These are phyloP conservation scores for Sungouiozyma ichnusensis DNA, from an alignment of 805 yeast genomes.

Conservation along the genomic window DNA sequence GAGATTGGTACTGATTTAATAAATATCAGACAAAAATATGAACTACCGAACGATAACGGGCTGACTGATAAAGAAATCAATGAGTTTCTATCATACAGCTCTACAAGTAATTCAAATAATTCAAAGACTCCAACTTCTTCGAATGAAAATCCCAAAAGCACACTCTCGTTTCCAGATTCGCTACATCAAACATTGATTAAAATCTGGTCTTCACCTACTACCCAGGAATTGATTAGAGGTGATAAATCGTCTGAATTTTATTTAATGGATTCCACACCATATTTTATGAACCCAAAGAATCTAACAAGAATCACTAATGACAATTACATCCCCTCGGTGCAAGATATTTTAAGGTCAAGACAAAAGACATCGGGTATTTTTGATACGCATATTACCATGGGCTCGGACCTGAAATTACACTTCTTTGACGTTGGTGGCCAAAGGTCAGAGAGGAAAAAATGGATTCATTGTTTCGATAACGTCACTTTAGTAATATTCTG, in stretches of 20 bases:
- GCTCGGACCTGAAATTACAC: constrained; percentile 46
- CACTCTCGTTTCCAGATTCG: constrained; percentile 32
- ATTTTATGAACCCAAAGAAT: constrained; percentile 49
- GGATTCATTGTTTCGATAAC: constrained; percentile 95
- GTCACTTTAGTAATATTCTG: constrained; percentile 85
- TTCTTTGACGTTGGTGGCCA: constrained; percentile 91
- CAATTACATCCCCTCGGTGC: constrained; percentile 59
- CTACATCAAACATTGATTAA: constrained; percentile 39
- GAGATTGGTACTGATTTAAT: constrained; percentile 67
- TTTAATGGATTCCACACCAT: constrained; percentile 74
- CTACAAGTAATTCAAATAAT: neutral
- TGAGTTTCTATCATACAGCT: constrained; percentile 6
- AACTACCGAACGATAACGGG: constrained; percentile 15
- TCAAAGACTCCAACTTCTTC: neutral
- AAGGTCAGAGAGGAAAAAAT: constrained; percentile 87
- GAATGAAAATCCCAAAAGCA: constrained; percentile 1
- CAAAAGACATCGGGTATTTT: constrained; percentile 89
- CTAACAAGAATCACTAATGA: constrained; percentile 40
- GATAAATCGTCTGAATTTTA: constrained; percentile 62
- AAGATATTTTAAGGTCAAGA: constrained; percentile 78
- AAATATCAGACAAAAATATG: constrained; percentile 50
- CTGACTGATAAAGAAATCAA: constrained; percentile 9
- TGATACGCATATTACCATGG: constrained; percentile 71
- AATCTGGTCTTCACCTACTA: constrained; percentile 50
- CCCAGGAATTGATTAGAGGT: constrained; percentile 42